phyloP scores from a whole-genome alignment of 2,329 filamentous ascomycete species.

The Fusarium abutilonis region DNA sequence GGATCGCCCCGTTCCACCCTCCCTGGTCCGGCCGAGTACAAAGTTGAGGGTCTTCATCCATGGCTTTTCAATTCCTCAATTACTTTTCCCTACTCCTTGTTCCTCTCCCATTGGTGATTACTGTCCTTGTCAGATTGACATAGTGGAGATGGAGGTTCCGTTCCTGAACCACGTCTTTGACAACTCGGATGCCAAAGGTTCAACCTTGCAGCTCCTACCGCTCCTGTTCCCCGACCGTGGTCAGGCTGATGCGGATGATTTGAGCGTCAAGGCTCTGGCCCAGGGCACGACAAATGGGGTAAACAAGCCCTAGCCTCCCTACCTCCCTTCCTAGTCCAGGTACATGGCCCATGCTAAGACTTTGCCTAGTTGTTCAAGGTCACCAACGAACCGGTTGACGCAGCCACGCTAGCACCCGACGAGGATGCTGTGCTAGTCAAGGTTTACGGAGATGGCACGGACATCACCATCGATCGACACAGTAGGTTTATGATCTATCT shows the following conservation, averaged over 20 bases:
- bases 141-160: conserved; percentile 27
- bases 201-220: conserved; percentile 17
- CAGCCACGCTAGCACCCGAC: neutral
- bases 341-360: conserved; percentile 6
- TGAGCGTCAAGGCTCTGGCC: conserved; percentile 23
- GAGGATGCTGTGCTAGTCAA: conserved; percentile 30
- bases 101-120: neutral
- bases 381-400: neutral
- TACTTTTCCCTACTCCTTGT: neutral
- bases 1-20: neutral
- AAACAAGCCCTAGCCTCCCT: neutral
- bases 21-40: neutral
- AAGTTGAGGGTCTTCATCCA: neutral
- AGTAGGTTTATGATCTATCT: conserved; percentile 29
- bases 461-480: conserved; percentile 37
- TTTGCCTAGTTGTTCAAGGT: conserved; percentile 35
- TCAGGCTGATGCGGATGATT: neutral
- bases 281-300: conserved; percentile 41
- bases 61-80: neutral
- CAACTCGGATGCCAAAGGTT: conserved; percentile 19
- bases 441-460: conserved; percentile 38
- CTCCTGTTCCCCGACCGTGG: conserved; percentile 23
- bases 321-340: neutral
- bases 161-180: conserved; percentile 29
- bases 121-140: neutral